Evolutionary conservation across 495 filamentous ascomycete genomes (phyloP), one percentile per base, ranked within the genome.

Genomic region (Articulospora tetracladia): DNA sequence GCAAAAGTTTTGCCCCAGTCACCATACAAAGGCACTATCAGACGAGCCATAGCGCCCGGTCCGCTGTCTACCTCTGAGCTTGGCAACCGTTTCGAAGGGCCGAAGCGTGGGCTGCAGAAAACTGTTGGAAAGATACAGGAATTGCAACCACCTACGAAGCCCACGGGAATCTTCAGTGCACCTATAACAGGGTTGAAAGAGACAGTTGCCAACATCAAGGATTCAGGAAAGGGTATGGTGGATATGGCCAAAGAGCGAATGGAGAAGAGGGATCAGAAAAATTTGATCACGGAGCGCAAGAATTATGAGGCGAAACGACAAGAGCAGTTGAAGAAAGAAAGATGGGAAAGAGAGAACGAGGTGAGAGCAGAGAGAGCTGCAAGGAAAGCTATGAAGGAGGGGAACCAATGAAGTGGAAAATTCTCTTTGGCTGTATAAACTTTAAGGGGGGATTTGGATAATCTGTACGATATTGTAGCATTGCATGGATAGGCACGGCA

Each of bases 291-390:
- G 63, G 67, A 70, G 57, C 74, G 72, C 1, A 32, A 75, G 49
- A 72, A 67, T 28, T 79, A 81, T 66, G 77, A 83, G 67, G 67
- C 73, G 61, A 77, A 74, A 68, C 69, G 74, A 27, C 71, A 71
- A 22, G 60, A 67, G 28, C 74, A 79, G 66, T 73, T 80, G 58
- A 73, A 70, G 60, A 72, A 77, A 30, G 63, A 53, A 65, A 70
- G 19, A 70, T 72, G 48, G 70, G 70, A 59, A 67, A 76, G 50
- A 47, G 53, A 60, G 24, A 24, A 19, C 15, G 19, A 44, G 28
- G 55, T 28, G 39, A 60, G 67, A n/a, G 58, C 20, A 17, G 58
- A 59, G 52, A 56, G 60, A 22, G 55, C 41, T 10, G 46, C 36
- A 22, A 59, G 28, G 44, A 57, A 50, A 52, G 26, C 22, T 44